A percentile compares a stretch with the other conserved stretches of the same genome.
These are phyloP conservation scores for Vigna radiata DNA, from an alignment of 306 rosid species.

Conservation along the genomic window DNA sequence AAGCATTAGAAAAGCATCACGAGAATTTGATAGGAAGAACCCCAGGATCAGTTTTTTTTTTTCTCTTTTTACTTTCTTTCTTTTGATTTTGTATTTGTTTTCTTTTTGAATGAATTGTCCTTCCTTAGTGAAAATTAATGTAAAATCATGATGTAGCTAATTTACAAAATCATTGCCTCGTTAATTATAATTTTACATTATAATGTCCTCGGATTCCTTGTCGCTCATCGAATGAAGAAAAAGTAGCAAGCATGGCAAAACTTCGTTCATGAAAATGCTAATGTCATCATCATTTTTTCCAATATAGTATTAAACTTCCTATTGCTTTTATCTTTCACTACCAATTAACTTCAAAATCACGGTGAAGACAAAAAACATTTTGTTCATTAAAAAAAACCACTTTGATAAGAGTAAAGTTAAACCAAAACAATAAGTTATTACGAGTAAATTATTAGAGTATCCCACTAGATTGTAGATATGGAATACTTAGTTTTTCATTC, in stretches of 20 bases:
- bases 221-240: constrained; percentile 21
- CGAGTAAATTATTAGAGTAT: background rate
- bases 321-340: constrained; percentile 4
- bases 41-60: constrained; percentile 39
- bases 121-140: constrained; percentile 55
- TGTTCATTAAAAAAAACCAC: background rate
- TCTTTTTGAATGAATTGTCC: constrained; percentile 42
- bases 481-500: background rate
- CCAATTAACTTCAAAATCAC: background rate
- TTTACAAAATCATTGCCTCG: constrained; percentile 48
- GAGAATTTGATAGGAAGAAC: constrained; percentile 46
- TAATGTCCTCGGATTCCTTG: constrained; percentile 43
- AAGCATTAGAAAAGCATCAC: constrained; percentile 35
- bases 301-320: background rate
- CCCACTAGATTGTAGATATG: background rate
- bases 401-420: background rate
- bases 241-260: constrained; percentile 4
- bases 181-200: constrained; percentile 35
- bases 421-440: too few species aligned
- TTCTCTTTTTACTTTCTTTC: constrained; percentile 14
- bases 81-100: constrained; percentile 35
- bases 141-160: constrained; percentile 71
- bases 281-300: background rate
- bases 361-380: background rate
- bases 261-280: constrained; percentile 19